Base-by-base conservation (phyloP, 2,329 filamentous ascomycete species). In the Pseudocercospora cruenta region DNA sequence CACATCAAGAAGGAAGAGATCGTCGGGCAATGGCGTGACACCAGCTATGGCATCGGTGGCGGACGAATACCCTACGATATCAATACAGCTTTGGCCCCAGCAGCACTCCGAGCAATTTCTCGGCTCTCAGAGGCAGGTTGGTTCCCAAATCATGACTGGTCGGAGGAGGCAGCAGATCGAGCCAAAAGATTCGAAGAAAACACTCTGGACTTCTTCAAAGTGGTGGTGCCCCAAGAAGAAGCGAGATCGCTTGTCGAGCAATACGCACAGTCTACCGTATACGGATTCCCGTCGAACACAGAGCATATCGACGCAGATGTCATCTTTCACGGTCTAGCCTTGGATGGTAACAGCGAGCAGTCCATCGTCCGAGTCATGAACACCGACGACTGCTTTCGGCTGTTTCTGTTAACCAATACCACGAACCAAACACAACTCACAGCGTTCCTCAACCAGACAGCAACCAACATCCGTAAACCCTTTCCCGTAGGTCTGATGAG, bases 31-130 rank as follows among this genome's bases (percentile, higher is more conserved):
- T 90, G 88, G 88, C 82, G 88, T 57, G 88, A 90, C 68, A 87
- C 84, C 16, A 82, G 78, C 0, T 85, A 84, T 58, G 87, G 88
- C 14, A 80, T 90, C 14, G 88, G 86, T 1, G 86, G 86, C 36
- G 88, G 86, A 1, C 82, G 85, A 0, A 86, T 89, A n/a, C 87
- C 88, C 0, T 90, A 87, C 72, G 84, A 90, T 67, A 87, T 90
- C 21, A 90, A 90, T 70, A 86, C 86, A 0, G 88, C 86, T 0
- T 79, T 90, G 0, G 85, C 85, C 0, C 88, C 88, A 0, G 87
- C 88, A 1, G 87, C 85, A 1, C 80, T 90, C 0, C 81, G 85
- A 12, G 83, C 87, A 2, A 88, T 90, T 39, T 82, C 84, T 2
- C 78, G 80, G 0, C 77, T 90, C 1, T 79, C 86, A 1, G 75